These are phyloP conservation scores for Blastocystis sp. DNA, from an alignment of 352 stramenopile genomes.

Conservation along the genomic window DNA sequence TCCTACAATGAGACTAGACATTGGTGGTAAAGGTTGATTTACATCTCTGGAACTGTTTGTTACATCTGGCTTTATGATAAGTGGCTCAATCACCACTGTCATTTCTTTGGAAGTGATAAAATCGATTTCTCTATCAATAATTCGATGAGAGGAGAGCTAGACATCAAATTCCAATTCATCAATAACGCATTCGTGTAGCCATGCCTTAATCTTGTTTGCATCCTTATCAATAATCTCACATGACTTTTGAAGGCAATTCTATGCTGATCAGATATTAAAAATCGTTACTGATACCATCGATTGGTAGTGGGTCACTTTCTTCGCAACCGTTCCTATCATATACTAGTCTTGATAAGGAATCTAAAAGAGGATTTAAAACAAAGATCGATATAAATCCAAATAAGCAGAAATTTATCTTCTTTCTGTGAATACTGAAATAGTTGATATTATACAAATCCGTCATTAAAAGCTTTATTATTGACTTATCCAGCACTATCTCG, in stretches of 20 bases:
- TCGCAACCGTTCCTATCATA: neutral
- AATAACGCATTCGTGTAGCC: conserved; percentile 8
- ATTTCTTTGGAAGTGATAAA: neutral
- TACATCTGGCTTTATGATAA: neutral
- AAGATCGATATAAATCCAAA: neutral
- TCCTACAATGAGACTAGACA: neutral
- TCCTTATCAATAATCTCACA: conserved; percentile 19
- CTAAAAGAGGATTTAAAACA: neutral
- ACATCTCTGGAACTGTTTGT: neutral
- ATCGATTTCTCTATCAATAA: neutral
- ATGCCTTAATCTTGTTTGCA: neutral
- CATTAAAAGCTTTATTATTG: no score
- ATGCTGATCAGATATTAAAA: neutral
- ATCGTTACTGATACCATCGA: neutral
- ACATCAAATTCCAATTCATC: neutral
- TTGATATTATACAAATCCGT: no score
- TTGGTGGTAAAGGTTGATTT: neutral
- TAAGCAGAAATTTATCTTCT: neutral
- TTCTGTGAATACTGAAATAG: no score
- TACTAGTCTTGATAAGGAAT: neutral
- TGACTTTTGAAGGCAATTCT: neutral
- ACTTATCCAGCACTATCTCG: no score
- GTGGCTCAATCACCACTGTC: neutral
- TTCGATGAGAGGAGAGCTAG: neutral
- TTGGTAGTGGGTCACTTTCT: neutral